Base-by-base conservation (phyloP, 495 filamentous ascomycete species). In the Mytilinidion resinicola region DNA sequence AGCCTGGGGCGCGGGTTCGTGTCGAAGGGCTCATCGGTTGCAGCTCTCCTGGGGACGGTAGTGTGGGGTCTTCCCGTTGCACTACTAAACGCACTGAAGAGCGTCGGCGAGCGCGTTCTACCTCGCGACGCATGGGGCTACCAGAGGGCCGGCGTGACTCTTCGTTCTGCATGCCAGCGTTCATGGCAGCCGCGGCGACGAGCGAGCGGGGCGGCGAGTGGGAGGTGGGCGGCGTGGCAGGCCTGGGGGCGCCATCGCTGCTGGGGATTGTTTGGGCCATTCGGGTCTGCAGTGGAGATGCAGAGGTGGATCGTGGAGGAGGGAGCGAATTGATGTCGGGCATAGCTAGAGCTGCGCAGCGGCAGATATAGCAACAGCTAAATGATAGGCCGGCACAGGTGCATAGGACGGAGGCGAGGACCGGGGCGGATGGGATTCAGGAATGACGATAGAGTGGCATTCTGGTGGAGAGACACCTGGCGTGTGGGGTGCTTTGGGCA, bases 251-350 rank as follows among this genome's bases (percentile, higher is more conserved):
- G 51, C 56, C 54, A 25, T 19, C 14, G 6, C 73, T 12, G 72
- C 78, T 65, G 77, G 56, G 71, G 53, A 69, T n/a, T 70, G 69
- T 67, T 57, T 69, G 52, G 60, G 72, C 70, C 68, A 70, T 64
- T 57, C 59, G 70, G 49, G 67, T 21, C 51, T 54, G 42, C 43
- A 50, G 60, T 61, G 62, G 56, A 21, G 62, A 73, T 44, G 68
- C 73, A 20, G 76, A 79, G 47, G 70, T 76, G n/a, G 77, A 78
- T 51, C 65, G 81, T 47, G 85, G 25, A 12, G 82, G 78, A 51
- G 86, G 85, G 36, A 90, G 80, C 36, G 86, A 89, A 69, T 91
- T 90, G 59, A 90, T 74, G 73, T 90, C 86, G 35, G 87, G 75
- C 82, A 87, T 85, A 12, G 53, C 44, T 20, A 30, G 41, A 8